Percentiles rank a stretch among this genome's conserved stretches.
Conservation (phyloP, 2,329 filamentous ascomycete genomes). For the Xylaria digitata region DNA sequence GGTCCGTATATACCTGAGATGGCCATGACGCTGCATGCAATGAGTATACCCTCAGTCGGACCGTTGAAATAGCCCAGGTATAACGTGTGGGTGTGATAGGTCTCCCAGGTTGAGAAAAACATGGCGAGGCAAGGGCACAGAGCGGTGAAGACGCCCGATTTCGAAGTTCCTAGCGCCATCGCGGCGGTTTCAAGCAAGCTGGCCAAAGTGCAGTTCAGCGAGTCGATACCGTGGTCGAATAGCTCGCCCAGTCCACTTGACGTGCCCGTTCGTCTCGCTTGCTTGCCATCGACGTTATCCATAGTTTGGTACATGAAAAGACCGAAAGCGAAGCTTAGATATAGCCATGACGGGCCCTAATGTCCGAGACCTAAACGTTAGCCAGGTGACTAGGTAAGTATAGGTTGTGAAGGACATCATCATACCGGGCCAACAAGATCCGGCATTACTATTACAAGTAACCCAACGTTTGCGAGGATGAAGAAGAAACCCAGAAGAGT, state of each 20-base stretch:
- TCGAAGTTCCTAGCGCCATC: constrained; percentile 88
- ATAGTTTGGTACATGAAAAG: constrained; percentile 99
- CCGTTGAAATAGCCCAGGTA: constrained; percentile 98
- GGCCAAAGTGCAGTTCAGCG: constrained; percentile 93
- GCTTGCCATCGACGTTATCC: constrained; percentile 99
- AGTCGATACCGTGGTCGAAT: constrained; percentile 99
- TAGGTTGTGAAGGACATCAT: constrained; percentile 33
- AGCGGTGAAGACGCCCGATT: constrained; percentile 89
- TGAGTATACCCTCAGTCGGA: constrained; percentile 92
- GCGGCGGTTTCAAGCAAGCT: constrained; percentile 91
- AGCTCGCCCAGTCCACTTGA: constrained; percentile 95
- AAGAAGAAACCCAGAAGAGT: constrained; percentile 95
- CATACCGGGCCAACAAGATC: constrained; percentile 89
- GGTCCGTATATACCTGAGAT: constrained; percentile 89
- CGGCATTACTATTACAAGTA: constrained; percentile 83
- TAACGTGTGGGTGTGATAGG: constrained; percentile 96
- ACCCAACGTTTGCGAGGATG: constrained; percentile 83
- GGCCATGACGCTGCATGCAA: constrained; percentile 88
- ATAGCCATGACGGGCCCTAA: constrained; percentile 88
- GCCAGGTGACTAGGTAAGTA: neutral
- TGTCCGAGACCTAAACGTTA: constrained; percentile 27
- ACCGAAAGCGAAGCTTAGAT: constrained; percentile 94
- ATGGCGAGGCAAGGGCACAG: constrained; percentile 92
- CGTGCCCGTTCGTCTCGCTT: constrained; percentile 92
- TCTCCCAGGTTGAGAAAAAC: constrained; percentile 99